These are phyloP conservation scores for Cordyceps militaris DNA, from an alignment of 2,329 filamentous ascomycete genomes.

Conservation along the genomic window DNA sequence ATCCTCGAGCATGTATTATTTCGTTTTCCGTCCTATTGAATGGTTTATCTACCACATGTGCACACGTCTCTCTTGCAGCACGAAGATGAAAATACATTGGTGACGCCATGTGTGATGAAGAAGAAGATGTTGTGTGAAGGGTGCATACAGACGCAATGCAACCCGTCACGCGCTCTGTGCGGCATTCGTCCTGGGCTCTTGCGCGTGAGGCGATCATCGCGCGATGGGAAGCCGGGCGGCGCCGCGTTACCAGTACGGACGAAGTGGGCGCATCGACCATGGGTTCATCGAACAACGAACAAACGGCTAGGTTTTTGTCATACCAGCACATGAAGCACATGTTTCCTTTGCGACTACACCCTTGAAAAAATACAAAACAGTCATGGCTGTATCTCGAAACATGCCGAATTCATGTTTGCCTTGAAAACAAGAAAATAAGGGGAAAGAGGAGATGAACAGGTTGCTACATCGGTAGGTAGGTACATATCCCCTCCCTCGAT, in stretches of 20 bases:
- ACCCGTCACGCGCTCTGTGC: not conserved
- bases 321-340: too few species aligned
- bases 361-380: too few species aligned
- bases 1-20: conserved; percentile 43
- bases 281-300: too few species aligned
- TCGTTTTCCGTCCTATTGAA: conserved; percentile 21
- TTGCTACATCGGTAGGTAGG: too few species aligned
- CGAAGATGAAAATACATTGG: not conserved
- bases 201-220: not conserved
- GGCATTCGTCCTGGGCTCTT: not conserved
- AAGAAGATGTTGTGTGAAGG: not conserved
- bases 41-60: conserved; percentile 4
- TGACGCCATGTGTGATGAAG: not conserved
- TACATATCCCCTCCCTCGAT: not conserved
- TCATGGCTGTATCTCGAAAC: too few species aligned
- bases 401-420: not conserved
- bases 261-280: too few species aligned
- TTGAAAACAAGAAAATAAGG: too few species aligned
- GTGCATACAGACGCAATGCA: not conserved
- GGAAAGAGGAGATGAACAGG: too few species aligned
- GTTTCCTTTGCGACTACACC: too few species aligned
- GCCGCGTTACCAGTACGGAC: too few species aligned
- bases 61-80: not conserved
- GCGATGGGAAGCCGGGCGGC: not conserved
- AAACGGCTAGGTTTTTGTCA: too few species aligned